A percentile compares a stretch with the other conserved stretches of the same genome.
phyloP scores from a whole-genome alignment of 768 basidiomycete species.

The Wakefieldia striispora region DNA sequence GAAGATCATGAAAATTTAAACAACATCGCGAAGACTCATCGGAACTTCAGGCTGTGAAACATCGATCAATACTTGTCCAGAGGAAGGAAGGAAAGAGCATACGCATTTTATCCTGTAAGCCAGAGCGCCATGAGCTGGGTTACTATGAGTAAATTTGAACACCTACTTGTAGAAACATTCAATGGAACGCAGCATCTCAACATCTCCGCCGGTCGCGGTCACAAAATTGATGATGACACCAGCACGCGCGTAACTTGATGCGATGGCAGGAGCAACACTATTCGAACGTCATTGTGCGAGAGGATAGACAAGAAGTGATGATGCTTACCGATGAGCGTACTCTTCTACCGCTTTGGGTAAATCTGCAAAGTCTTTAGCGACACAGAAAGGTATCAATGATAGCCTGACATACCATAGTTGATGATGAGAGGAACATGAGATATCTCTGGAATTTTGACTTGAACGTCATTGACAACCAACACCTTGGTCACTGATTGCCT shows the following conservation, averaged over 20 bases:
- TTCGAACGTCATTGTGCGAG: conserved; percentile 7
- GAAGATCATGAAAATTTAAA: conserved; percentile 54
- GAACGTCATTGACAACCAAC: conserved; percentile 91
- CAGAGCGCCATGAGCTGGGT: conserved; percentile 14
- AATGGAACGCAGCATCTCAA: conserved; percentile 97
- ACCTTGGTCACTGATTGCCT: conserved; percentile 70
- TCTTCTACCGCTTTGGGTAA: conserved; percentile 95
- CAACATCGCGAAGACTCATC: conserved; percentile 84
- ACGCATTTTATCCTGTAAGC: conserved; percentile 81
- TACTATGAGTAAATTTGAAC: conserved; percentile 7
- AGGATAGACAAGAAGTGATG: neutral
- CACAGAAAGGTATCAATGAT: neutral
- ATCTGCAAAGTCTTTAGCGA: conserved; percentile 45
- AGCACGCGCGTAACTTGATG: conserved; percentile 78
- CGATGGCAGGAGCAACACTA: conserved; percentile 84
- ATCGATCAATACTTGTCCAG: conserved; percentile 19
- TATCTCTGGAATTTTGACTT: conserved; percentile 86
- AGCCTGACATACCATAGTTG: conserved; percentile 71
- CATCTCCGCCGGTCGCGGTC: conserved; percentile 95
- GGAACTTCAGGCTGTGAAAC: conserved; percentile 80
- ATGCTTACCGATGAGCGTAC: conserved; percentile 83
- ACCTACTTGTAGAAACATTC: conserved; percentile 96
- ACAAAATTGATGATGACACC: conserved; percentile 97
- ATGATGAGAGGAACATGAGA: conserved; percentile 90
- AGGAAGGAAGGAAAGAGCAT: conserved; percentile 30